Conservation (phyloP, 495 filamentous ascomycete genomes). For the Xylaria acuta region DNA sequence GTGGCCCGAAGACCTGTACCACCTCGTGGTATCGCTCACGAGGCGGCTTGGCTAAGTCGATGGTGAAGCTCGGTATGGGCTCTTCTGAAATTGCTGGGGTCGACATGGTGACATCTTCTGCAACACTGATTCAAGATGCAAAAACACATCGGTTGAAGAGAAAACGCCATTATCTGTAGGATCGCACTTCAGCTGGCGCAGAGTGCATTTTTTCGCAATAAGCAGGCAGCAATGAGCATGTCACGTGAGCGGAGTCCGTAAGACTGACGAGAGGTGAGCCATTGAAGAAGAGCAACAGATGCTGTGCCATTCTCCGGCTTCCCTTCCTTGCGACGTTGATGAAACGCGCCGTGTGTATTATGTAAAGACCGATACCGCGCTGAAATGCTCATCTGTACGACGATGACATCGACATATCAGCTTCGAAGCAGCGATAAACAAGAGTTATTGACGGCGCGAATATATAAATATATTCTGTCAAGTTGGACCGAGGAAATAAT, state of each 20-base stretch:
- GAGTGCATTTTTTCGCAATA: background rate
- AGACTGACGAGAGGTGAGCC: background rate
- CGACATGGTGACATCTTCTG: slow-evolving; percentile 16
- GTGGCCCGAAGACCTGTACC: slow-evolving; percentile 49
- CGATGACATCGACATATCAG: background rate
- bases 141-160: background rate
- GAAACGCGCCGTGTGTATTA: background rate
- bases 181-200: background rate
- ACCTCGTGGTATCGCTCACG: slow-evolving; percentile 59
- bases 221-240: background rate
- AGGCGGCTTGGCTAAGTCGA: slow-evolving; percentile 67
- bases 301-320: background rate
- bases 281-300: background rate
- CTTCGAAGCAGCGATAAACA: background rate
- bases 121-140: background rate
- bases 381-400: too few species aligned
- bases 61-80: slow-evolving; percentile 51
- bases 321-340: background rate
- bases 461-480: background rate
- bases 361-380: background rate
- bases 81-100: background rate
- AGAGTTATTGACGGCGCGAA: background rate
- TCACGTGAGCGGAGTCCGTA: background rate
- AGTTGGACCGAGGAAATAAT: too few species aligned
- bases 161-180: background rate